Base-by-base conservation (phyloP, 148 eudicot genomes). In the Linanthus parryae region DNA sequence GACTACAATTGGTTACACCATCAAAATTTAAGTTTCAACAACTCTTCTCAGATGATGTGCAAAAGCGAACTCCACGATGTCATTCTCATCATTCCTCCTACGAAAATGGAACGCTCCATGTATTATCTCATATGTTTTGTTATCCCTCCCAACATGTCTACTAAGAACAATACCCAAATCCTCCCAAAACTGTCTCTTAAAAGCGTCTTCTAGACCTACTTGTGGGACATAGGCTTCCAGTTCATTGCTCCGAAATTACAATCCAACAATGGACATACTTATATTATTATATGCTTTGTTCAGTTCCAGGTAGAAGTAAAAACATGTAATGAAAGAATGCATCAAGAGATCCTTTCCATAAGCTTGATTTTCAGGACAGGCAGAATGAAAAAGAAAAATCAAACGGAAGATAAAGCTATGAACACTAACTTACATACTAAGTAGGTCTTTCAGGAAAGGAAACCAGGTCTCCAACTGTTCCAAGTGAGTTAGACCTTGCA, bases 401-500 rank as follows among this genome's bases (percentile, higher is more conserved):
- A n/a, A n/a, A n/a, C n/a, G n/a, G n/a, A n/a, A n/a, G n/a, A n/a
- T n/a, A n/a, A n/a, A n/a, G n/a, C n/a, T n/a, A n/a, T n/a, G n/a
- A n/a, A n/a, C n/a, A n/a, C n/a, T n/a, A 39, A 67, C 92, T 90
- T 68, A 90, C 97, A 76, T 50, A 12, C 24, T 58, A 44, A 91
- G 69, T 68, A 91, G 46, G 68, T 65, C 47, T 62, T 21, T 61
- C 49, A 91, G 65, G 61, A 83, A 86, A 36, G 97, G 97, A 58
- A 91, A 75, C 77, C 72, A 79, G 36, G 38, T 59, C 72, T 83
- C 77, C 73, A 91, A 55, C 64, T 86, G 86, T 8, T 73, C 82
- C 57, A 91, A 67, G 74, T 91, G 56, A 49, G 94, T 69, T 49
- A 91, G 97, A 62, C 95, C 82, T 78, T 91, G 97, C 38, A 86